Evolutionary conservation across 192 early-diverging fungal species (phyloP), one percentile per base, ranked within the genome.

Genomic region (Phycomyces blakesleeanus): DNA sequence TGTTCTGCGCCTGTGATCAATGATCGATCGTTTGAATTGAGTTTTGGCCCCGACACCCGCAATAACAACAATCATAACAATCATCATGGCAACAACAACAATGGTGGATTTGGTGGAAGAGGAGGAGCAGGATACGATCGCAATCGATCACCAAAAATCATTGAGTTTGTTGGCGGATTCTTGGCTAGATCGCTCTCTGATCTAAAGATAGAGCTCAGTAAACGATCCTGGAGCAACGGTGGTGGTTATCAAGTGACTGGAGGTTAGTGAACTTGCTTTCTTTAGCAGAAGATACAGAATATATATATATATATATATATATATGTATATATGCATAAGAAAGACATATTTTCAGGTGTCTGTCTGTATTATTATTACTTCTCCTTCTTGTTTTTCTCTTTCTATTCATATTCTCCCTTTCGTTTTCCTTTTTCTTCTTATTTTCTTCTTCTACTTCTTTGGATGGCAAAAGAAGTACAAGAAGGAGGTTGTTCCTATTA

Each of bases 1-100:
- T 85, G 83, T 59, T 73, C 73, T 58, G 56, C 63, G n/a, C 77
- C 78, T 20, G 52, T 69, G 3, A 22, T 61, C 3, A 57, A 70
- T 24, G 56, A 61, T 0, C 67, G 66, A 18, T 53, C 65, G 10
- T 69, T 81, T 21, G 66, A 77, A n/a, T 62, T 51, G 37, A 75
- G 41, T 44, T 80, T 73, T 55, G 66, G 39, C 18, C 26, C 29
- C 8, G 39, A 57, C 16, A 6, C 14, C 15, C 39, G 26, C 4
- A 27, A 12, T 41, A n/a, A n/a, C n/a, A n/a, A n/a, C n/a, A n/a
- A n/a, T n/a, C n/a, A n/a, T n/a, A n/a, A n/a, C n/a, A n/a, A n/a
- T n/a, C n/a, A n/a, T n/a, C n/a, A n/a, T n/a, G n/a, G n/a, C n/a
- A n/a, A n/a, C n/a, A n/a, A n/a, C n/a, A n/a, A n/a, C n/a, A n/a